phyloP scores from a whole-genome alignment of 1,284 basidiomycete genomes.

The Chiua sp. region DNA sequence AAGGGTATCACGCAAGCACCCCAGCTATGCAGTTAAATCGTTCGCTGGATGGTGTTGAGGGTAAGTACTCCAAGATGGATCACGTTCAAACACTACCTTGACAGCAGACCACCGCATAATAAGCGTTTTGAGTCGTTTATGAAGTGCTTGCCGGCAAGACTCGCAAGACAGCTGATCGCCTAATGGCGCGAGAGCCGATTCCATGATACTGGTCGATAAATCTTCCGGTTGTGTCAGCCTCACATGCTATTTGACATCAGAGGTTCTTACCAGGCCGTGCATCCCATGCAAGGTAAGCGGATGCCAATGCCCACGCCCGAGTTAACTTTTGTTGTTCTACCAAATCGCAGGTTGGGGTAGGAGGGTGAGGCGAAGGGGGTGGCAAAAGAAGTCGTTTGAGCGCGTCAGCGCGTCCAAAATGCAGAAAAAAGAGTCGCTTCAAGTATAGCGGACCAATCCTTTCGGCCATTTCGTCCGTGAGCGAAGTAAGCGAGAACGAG shows the following conservation, averaged over 20 bases:
- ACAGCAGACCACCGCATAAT: slow-evolving; percentile 79
- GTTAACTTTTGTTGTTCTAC: slow-evolving; percentile 66
- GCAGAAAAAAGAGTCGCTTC: slow-evolving; percentile 48
- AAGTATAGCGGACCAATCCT: slow-evolving; percentile 57
- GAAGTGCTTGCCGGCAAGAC: slow-evolving; percentile 62
- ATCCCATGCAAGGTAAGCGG: slow-evolving; percentile 73
- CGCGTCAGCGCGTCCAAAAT: slow-evolving; percentile 48
- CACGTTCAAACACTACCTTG: slow-evolving; percentile 52
- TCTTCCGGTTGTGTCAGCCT: slow-evolving; percentile 43
- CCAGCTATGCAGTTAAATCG: slow-evolving; percentile 28
- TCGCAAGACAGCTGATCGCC: slow-evolving; percentile 64
- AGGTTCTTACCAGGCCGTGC: slow-evolving; percentile 58
- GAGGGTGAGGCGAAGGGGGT: slow-evolving; percentile 66
- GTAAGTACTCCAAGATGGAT: background rate
- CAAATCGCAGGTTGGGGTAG: slow-evolving; percentile 61
- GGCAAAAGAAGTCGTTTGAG: slow-evolving; percentile 65
- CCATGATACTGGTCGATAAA: slow-evolving; percentile 62
- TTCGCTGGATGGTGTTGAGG: slow-evolving; percentile 33
- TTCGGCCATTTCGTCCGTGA: slow-evolving; percentile 64
- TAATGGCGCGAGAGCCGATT: slow-evolving; percentile 62
- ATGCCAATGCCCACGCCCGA: slow-evolving; percentile 69
- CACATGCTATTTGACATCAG: background rate
- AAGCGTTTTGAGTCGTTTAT: slow-evolving; percentile 69
- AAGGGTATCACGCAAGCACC: background rate
- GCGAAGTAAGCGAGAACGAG: slow-evolving; percentile 56